Evolutionary conservation across 2,329 filamentous ascomycete species (phyloP).

Genomic region (Huntiella omanensis): DNA sequence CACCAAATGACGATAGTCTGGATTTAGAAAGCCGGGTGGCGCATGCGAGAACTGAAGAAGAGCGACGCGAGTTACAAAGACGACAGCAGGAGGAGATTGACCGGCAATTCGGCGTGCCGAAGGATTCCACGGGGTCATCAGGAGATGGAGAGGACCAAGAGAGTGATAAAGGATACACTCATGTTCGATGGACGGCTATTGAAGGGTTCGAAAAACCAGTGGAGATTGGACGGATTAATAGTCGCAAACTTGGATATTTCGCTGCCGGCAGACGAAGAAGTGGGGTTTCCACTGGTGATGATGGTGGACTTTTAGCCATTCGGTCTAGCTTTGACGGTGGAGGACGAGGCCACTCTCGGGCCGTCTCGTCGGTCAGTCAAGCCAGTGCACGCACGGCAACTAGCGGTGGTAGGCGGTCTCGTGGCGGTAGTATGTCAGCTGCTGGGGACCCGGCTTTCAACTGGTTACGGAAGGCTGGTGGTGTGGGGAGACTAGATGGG

Average conservation of each 20-base stretch:
- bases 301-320: conserved; percentile 43
- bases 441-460: conserved; percentile 22
- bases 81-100: conserved; percentile 8
- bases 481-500: conserved; percentile 65
- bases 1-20: background rate
- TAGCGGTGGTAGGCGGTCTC: conserved; percentile 2
- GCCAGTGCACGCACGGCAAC: too few species aligned
- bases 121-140: too few species aligned
- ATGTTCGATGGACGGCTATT: conserved; percentile 76
- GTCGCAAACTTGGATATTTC: conserved; percentile 73
- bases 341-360: background rate
- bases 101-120: background rate
- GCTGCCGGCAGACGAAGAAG: conserved; percentile 68
- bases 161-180: conserved; percentile 53
- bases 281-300: conserved; percentile 40
- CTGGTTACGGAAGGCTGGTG: conserved; percentile 68
- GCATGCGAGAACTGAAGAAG: background rate
- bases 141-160: too few species aligned
- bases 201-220: conserved; percentile 50
- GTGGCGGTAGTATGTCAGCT: background rate
- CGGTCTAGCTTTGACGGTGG: conserved; percentile 15
- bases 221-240: conserved; percentile 70
- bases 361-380: background rate
- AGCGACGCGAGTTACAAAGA: conserved; percentile 5
- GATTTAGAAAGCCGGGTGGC: background rate